phyloP scores from a whole-genome alignment of 2,329 filamentous ascomycete species.

The Dothideomycetidae sp. region DNA sequence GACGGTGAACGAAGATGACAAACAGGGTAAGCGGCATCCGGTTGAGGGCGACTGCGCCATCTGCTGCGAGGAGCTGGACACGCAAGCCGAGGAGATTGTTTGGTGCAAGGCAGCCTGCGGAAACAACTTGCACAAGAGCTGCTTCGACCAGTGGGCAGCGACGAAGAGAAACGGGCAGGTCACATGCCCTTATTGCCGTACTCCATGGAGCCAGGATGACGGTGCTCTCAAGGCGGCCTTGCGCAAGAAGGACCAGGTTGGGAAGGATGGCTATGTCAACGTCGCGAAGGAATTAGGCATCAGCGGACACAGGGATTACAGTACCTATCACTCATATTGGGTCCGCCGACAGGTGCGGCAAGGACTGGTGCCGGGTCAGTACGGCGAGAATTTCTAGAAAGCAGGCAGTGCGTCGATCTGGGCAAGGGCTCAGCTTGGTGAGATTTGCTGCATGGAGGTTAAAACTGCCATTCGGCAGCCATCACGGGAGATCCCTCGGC shows the following conservation, averaged over 20 bases:
- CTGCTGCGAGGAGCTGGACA: conserved; percentile 30
- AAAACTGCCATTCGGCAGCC: too few species aligned
- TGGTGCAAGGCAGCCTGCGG: conserved; percentile 49
- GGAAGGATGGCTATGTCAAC: conserved; percentile 22
- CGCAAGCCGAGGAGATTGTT: conserved; percentile 30
- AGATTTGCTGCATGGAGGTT: too few species aligned
- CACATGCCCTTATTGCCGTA: conserved; percentile 22
- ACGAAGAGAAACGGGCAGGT: conserved; percentile 16
- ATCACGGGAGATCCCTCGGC: too few species aligned
- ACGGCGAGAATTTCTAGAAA: too few species aligned
- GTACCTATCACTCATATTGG: conserved; percentile 19
- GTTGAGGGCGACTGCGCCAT: conserved; percentile 50
- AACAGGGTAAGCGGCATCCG: conserved; percentile 40
- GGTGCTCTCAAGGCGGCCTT: conserved; percentile 14
- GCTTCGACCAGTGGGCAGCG: conserved; percentile 40
- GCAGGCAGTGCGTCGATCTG: too few species aligned
- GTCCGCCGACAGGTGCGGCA: conserved; percentile 12
- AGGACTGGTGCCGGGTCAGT: conserved; percentile 9
- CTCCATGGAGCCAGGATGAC: conserved; percentile 16
- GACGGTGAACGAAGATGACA: conserved; percentile 18
- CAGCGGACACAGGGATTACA: conserved; percentile 18
- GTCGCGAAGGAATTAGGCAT: conserved; percentile 20
- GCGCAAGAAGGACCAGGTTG: conserved; percentile 14
- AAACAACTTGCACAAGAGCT: conserved; percentile 46
- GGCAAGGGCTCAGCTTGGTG: too few species aligned